These are phyloP conservation scores for Aspergillus sparsus DNA, from an alignment of 495 filamentous ascomycete species.

Conservation along the genomic window DNA sequence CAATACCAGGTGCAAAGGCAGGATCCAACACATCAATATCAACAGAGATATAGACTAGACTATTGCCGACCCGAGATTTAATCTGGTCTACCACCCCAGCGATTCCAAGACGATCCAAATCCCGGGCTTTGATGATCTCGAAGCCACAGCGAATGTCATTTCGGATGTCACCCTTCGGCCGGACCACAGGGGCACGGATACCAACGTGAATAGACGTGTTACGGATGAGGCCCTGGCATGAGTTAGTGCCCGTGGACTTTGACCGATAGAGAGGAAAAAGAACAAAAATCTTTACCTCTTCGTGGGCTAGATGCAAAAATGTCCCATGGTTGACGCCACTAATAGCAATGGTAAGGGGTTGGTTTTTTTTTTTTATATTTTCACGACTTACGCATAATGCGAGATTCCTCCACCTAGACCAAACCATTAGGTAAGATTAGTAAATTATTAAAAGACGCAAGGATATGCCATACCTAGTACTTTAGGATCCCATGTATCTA, in stretches of 20 bases:
- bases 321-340: constrained; percentile 56
- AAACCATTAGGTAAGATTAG: neutral
- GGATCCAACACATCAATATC: constrained; percentile 59
- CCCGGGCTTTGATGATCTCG: constrained; percentile 49
- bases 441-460: neutral
- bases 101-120: constrained; percentile 52
- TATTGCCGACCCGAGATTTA: constrained; percentile 42
- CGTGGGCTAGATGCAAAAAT: constrained; percentile 54
- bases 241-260: constrained; percentile 5
- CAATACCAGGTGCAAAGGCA: constrained; percentile 50
- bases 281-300: constrained; percentile 34
- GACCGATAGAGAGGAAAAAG: no score
- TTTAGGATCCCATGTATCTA: constrained; percentile 52
- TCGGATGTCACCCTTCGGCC: constrained; percentile 44
- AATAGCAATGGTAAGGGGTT: constrained; percentile 6
- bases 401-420: constrained; percentile 42
- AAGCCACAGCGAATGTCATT: constrained; percentile 55
- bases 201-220: constrained; percentile 53
- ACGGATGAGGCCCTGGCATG: constrained; percentile 39
- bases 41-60: constrained; percentile 39
- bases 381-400: constrained; percentile 47
- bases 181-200: constrained; percentile 47
- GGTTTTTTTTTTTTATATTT: neutral
- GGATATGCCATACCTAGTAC: constrained; percentile 36
- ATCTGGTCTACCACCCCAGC: constrained; percentile 45